Base-by-base conservation (phyloP, 192 early-diverging fungal species). In the Spizellomyces sp. region DNA sequence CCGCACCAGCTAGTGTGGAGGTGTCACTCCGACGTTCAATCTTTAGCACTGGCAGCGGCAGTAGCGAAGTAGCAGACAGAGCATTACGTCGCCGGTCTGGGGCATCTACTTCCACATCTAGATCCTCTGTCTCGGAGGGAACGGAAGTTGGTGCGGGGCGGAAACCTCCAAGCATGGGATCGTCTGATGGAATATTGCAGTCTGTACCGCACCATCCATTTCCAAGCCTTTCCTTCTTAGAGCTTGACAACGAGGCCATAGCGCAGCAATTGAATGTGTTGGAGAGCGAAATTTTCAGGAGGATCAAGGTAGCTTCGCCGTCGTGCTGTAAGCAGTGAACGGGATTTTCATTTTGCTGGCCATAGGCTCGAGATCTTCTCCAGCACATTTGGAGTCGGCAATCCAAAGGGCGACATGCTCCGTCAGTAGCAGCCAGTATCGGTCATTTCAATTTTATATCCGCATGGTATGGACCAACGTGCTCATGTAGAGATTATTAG, bases 381-480 rank as follows among this genome's bases (percentile, higher is more conserved):
- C 78, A 87, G 45, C 78, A 84, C 55, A 85, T 88, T 5, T 88
- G 88, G 84, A 86, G 76, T 68, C 55, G 66, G 64, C 43, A 72
- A 66, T 17, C 65, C 69, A 64, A 73, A 66, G 47, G 77, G n/a
- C 77, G 52, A 50, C 64, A 67, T 64, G 75, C 71, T 43, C 65
- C 44, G 15, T 85, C 74, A 6, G 83, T 82, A 6, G 84, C 85
- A 48, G 87, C 86, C 4, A 87, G 80, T 27, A 88, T 92, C 43
- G 79, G 82, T 5, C 91, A 91, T 62, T 90, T 90, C 64, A 92
- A 90, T 64, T 88, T 84, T 63, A 86, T 90, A n/a, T 90, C 89
- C 6, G 76, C 86, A 5, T 92, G 83, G 82, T 83, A 61, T 3
- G 65, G 5, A 9, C n/a, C 36, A 43, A 0, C 41, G 45, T 65